Conservation (phyloP, 2,329 filamentous ascomycete species). For the Magnaporthales sp. region DNA sequence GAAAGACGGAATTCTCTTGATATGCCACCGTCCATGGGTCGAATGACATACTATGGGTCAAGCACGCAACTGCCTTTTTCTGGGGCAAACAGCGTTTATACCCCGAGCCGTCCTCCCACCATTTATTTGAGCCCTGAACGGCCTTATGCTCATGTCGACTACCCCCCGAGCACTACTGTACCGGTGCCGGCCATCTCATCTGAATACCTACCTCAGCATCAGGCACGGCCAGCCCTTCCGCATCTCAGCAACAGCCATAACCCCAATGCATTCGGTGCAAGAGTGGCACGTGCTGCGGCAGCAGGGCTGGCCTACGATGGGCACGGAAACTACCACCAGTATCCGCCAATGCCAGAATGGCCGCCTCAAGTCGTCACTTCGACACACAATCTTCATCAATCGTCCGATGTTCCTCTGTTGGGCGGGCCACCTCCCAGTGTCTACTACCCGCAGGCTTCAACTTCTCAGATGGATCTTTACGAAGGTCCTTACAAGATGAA, state of each 20-base stretch:
- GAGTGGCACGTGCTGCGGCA: neutral
- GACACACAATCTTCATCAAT: slow-evolving; percentile 6
- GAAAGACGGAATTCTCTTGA: neutral
- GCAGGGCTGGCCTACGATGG: neutral
- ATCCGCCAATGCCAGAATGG: slow-evolving; percentile 9
- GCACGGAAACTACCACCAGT: neutral
- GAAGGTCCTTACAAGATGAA: slow-evolving; percentile 12
- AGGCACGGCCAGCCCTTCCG: neutral
- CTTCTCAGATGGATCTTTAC: slow-evolving; percentile 13
- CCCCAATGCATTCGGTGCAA: slow-evolving; percentile 5
- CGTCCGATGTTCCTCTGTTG: neutral
- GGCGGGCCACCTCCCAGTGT: neutral
- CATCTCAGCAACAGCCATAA: neutral
- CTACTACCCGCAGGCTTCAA: slow-evolving; percentile 4
- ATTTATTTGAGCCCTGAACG: neutral
- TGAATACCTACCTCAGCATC: neutral
- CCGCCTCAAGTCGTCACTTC: slow-evolving; percentile 6
- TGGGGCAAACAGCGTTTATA: neutral
- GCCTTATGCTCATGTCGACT: neutral
- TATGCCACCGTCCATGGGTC: neutral
- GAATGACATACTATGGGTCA: neutral
- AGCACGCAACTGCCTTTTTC: neutral
- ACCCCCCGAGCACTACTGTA: neutral
- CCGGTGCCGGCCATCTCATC: neutral
- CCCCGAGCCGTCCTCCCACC: neutral